A percentile compares a stretch with the other conserved stretches of the same genome.
Conservation (phyloP, 1,284 basidiomycete genomes). For the Thecaphora thlaspeos region DNA sequence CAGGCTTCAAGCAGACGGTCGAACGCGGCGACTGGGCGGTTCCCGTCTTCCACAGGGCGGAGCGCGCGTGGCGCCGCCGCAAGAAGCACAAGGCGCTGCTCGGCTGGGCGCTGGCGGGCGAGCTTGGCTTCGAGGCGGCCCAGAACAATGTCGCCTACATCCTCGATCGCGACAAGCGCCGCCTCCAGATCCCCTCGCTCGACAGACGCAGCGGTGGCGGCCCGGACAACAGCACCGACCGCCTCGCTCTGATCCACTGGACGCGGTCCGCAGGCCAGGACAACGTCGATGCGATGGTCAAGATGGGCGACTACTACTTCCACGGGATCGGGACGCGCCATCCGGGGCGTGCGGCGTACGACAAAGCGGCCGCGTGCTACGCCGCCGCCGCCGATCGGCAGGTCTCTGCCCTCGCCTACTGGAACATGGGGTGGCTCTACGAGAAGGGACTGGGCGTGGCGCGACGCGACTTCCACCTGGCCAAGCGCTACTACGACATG, state of each 20-base stretch:
- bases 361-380: slow-evolving; percentile 89
- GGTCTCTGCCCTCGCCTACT: slow-evolving; percentile 88
- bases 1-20: slow-evolving; percentile 39
- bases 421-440: slow-evolving; percentile 99
- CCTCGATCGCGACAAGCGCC: slow-evolving; percentile 67
- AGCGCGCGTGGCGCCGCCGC: slow-evolving; percentile 50
- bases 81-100: slow-evolving; percentile 41
- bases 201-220: background rate
- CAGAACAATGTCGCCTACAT: slow-evolving; percentile 95
- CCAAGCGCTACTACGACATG: slow-evolving; percentile 91
- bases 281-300: slow-evolving; percentile 91
- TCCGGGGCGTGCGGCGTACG: slow-evolving; percentile 67
- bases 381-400: slow-evolving; percentile 86
- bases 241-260: slow-evolving; percentile 85
- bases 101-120: slow-evolving; percentile 77
- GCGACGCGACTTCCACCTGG: slow-evolving; percentile 79
- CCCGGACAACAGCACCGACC: slow-evolving; percentile 62
- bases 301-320: slow-evolving; percentile 87
- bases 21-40: slow-evolving; percentile 54
- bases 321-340: slow-evolving; percentile 59
- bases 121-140: slow-evolving; percentile 85
- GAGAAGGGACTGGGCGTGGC: slow-evolving; percentile 90
- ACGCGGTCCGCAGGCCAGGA: slow-evolving; percentile 87
- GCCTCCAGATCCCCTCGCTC: slow-evolving; percentile 9
- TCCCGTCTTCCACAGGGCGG: slow-evolving; percentile 48